These are phyloP conservation scores for Mortierella hygrophila DNA, from an alignment of 192 early-diverging fungal genomes.

Conservation along the genomic window DNA sequence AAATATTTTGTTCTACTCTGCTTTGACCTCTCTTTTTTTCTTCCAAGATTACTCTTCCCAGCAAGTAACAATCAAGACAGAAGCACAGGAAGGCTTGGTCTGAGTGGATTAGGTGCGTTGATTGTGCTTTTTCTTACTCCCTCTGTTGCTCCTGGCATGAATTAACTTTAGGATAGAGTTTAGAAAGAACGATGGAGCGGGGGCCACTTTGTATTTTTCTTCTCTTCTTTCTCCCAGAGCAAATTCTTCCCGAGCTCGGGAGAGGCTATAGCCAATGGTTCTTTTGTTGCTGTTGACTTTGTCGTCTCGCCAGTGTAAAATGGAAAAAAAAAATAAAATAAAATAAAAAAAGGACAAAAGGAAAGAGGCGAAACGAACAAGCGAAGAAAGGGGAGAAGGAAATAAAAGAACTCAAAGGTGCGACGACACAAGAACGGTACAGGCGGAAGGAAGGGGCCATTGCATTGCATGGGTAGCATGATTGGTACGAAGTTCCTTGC, in stretches of 20 bases:
- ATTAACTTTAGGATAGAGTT: constrained; percentile 3
- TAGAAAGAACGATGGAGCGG: neutral
- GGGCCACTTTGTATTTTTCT: neutral
- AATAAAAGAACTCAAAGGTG: too few relatives aligned
- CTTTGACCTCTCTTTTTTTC: neutral
- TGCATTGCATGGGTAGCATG: neutral
- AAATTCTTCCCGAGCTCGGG: neutral
- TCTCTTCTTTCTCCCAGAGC: neutral
- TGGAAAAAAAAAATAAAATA: neutral
- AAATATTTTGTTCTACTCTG: neutral
- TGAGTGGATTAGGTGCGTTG: too few relatives aligned
- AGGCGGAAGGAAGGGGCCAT: too few relatives aligned
- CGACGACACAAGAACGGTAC: too few relatives aligned
- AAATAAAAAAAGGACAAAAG: too few relatives aligned
- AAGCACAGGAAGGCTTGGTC: neutral
- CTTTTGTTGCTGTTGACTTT: neutral
- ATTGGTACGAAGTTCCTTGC: neutral
- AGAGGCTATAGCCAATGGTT: neutral
- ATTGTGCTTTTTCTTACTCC: neutral
- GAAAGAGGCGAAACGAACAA: too few relatives aligned
- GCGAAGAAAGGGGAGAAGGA: too few relatives aligned
- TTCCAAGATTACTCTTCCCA: neutral
- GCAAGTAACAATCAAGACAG: neutral
- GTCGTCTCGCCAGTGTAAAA: neutral
- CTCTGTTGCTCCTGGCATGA: neutral